Evolutionary conservation across 306 rosid genomes (phyloP), one percentile per base, ranked within the genome.

Genomic region (Ammopiptanthus mongolicus): DNA sequence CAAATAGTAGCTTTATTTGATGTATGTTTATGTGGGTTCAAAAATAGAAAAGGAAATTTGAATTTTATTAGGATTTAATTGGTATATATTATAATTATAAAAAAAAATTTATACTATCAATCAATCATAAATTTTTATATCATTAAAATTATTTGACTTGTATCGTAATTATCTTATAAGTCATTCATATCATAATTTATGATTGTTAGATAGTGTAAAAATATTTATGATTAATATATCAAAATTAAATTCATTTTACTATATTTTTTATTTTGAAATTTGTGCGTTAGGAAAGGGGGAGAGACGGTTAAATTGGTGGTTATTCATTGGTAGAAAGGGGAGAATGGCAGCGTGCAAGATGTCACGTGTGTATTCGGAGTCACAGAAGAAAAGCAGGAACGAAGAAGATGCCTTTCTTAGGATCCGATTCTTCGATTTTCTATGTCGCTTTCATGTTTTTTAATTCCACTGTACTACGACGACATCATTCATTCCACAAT

Each of bases 241-340:
- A n/a, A n/a, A n/a, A n/a, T n/a, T n/a, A n/a, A n/a, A n/a, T n/a
- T n/a, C n/a, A n/a, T n/a, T n/a, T 25, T 25, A 25, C 28, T 25
- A 4, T 33, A 2, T 55, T 41, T 8, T 39, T n/a, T 2, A 19
- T 28, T 73, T 42, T 0, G 10, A 46, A 36, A 4, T 13, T 39
- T 10, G 34, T 11, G 76, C 3, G n/a, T 60, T 10, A n/a, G 3
- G 28, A 53, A 15, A 51, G 60, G 11, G 74, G 70, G 61, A 65
- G 42, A 60, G 77, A 72, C 80, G 81, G 79, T 82, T 77, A 80
- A 77, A 83, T 73, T 59, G 87, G 78, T 80, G 41, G 79, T 80
- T 73, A 59, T 6, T 77, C 58, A 44, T 36, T 33, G n/a, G 65
- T n/a, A 33, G 36, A 1, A 23, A 28, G 62, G 69, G 68, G 48